These are phyloP conservation scores for Colletotrichum australisinense DNA, from an alignment of 2,329 filamentous ascomycete genomes.

Conservation along the genomic window DNA sequence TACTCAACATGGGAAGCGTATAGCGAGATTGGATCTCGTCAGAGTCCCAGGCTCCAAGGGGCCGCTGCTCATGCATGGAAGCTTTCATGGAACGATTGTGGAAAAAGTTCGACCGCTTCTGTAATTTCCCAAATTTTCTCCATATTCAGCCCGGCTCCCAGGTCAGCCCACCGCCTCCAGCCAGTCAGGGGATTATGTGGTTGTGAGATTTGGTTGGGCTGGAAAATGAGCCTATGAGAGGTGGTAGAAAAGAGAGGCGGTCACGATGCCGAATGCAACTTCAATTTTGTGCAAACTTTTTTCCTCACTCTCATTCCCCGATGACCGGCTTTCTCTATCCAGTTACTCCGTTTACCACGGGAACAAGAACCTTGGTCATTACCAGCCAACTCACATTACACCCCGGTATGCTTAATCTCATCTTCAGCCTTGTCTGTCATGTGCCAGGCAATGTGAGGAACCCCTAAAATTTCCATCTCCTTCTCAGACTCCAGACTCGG, in stretches of 20 bases:
- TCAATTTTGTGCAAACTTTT: not conserved
- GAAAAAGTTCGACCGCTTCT: conserved; percentile 8
- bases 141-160: not conserved
- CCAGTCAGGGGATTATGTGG: not conserved
- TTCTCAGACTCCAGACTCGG: not conserved
- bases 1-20: conserved; percentile 1
- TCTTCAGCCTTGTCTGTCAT: not conserved
- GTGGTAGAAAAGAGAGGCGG: not conserved
- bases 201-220: not conserved
- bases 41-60: not conserved
- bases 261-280: not conserved
- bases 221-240: not conserved
- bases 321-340: not conserved
- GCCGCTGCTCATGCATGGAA: conserved; percentile 28
- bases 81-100: conserved; percentile 28
- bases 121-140: conserved; percentile 1
- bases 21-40: conserved; percentile 16
- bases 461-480: not conserved
- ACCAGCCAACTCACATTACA: not conserved
- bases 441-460: not conserved
- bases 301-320: not conserved
- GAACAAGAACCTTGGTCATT: not conserved
- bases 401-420: not conserved
- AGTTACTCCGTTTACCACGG: not conserved
- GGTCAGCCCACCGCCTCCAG: not conserved